Evolutionary conservation across 768 basidiomycete species (phyloP), one percentile per base, ranked within the genome.

Genomic region (Pulveroboletus sp.): DNA sequence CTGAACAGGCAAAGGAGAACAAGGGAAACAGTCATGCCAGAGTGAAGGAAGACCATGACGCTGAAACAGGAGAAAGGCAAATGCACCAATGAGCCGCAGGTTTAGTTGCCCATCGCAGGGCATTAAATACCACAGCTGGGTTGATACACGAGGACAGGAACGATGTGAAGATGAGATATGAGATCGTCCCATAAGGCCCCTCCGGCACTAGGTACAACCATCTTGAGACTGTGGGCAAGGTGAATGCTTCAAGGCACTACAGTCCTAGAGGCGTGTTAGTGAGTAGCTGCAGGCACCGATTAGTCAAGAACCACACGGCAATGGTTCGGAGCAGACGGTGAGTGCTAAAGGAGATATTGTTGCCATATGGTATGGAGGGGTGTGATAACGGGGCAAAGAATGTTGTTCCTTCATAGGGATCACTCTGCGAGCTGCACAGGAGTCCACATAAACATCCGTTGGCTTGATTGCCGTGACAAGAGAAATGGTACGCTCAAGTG

Each of bases 91-190:
- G 28, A 21, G 46, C 42, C 49, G 43, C 15, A 15, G 40, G 55
- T 6, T 28, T 1, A 46, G 26, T 24, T 33, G n/a, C 5, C 45
- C 27, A 7, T 14, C 31, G 42, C 21, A 35, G 1, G 36, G 30
- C 14, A 38, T 55, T 65, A 60, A 53, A 65, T 67, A 65, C 49
- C 18, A 21, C 26, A 32, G 15, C 28, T 11, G 13, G 27, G 30
- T 39, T 14, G 35, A 15, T 27, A 40, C 15, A 33, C 40, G 45
- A 31, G 41, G 26, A 35, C 39, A 58, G 31, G 48, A 40, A 43
- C 50, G 24, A 33, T 33, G 45, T 30, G 54, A 47, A 43, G 27
- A 31, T 33, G n/a, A 18, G 8, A 31, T 30, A 41, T 18, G 44
- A 33, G 14, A 21, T 26, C n/a, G 14, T 32, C 5, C 8, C 49